Evolutionary conservation across 371 early-diverging fungal species (phyloP), one percentile per base, ranked within the genome.

Genomic region (Mortierella sp.): DNA sequence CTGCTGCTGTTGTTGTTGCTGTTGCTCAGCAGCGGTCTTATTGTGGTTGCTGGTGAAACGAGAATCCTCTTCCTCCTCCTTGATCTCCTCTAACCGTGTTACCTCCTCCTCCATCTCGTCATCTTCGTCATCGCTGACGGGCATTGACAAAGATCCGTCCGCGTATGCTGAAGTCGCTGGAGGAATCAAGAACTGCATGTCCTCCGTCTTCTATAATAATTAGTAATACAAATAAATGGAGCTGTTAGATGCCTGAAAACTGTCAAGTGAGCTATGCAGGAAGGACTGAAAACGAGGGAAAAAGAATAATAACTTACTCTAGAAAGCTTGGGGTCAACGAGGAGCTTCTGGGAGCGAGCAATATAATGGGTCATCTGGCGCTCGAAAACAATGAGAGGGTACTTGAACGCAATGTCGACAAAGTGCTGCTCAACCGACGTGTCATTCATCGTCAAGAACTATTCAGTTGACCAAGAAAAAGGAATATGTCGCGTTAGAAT

Each of bases 341-440:
- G 74, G 10, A 86, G 77, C 69, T 82, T 81, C 48, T 86, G 86
- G 3, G 79, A 82, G 31, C 82, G 82, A 50, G 75, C 59, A 55
- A 86, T 82, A 50, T 79, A 86, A 34, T 86, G 86, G 26, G 86
- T 86, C 86, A 86, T 86, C 34, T 86, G 86, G 14, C 86, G 76
- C 75, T 81, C 86, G 51, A 86, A 77, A 57, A 86, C 78, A 31
- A 79, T 82, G 26, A 90, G 72, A 1, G 93, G 93, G 76, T 90
- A 92, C 48, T 88, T 82, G 73, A 89, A 84, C 16, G 92, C 92
- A 70, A 93, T 55, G 44, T 83, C 78, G 61, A 85, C 82, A 81
- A 91, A 91, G 80, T 92, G 92, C 11, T 83, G 72, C 57, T 90
- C 86, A 55, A 92, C 73, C 24, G 87, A 84, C 4, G 76, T 76